These are phyloP conservation scores for Aspergillus cavernicola DNA, from an alignment of 495 filamentous ascomycete species.

Conservation along the genomic window DNA sequence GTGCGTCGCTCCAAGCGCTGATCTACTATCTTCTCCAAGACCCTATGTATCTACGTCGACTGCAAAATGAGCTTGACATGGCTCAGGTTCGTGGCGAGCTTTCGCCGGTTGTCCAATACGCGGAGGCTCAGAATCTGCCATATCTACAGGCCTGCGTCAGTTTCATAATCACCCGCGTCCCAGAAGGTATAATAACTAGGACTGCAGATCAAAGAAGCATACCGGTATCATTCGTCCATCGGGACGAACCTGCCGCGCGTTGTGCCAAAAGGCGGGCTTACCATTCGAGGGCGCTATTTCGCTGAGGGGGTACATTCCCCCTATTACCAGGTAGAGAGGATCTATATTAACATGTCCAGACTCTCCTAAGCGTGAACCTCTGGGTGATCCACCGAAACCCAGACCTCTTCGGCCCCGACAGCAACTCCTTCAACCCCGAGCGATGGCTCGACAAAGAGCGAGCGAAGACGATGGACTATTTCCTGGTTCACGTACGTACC, in stretches of 20 bases:
- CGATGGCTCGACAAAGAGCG: constrained; percentile 37
- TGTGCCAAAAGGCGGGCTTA: constrained; percentile 28
- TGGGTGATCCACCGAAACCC: constrained; percentile 43
- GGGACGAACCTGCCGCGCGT: constrained; percentile 28
- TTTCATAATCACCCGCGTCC: background rate
- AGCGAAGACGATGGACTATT: constrained; percentile 30
- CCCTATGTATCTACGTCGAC: constrained; percentile 25
- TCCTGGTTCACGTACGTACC: constrained; percentile 26
- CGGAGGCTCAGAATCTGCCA: constrained; percentile 26
- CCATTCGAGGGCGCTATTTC: constrained; percentile 30
- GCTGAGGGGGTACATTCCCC: constrained; percentile 29
- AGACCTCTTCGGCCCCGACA: constrained; percentile 42
- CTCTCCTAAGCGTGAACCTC: constrained; percentile 40
- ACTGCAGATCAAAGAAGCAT: constrained; percentile 50
- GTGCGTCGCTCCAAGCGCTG: constrained; percentile 34
- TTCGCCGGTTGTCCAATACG: constrained; percentile 24
- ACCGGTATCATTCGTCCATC: constrained; percentile 39
- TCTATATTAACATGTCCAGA: constrained; percentile 15
- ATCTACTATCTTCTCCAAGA: constrained; percentile 32
- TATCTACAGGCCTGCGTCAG: constrained; percentile 37
- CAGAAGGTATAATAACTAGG: too few species aligned
- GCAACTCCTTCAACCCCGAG: constrained; percentile 30
- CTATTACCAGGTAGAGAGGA: background rate
- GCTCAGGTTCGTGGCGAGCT: constrained; percentile 18
- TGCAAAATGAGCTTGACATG: constrained; percentile 33